Conservation (phyloP, 148 eudicot species). For the Fallopia convolvulus region DNA sequence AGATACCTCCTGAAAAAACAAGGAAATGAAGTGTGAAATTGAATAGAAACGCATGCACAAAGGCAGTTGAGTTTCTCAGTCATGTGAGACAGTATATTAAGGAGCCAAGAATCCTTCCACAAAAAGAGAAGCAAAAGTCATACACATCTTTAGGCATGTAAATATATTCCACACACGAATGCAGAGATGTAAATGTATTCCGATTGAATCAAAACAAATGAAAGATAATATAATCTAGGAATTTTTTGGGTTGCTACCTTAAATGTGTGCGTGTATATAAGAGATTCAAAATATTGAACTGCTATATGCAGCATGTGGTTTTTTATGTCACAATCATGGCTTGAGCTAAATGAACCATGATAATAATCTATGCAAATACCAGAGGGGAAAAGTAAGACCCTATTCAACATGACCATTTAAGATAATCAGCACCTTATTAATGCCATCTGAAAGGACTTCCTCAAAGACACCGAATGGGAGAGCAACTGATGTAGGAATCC, state of each 20-base stretch:
- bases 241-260: neutral
- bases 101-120: neutral
- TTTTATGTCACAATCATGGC: neutral
- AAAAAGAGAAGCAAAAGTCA: neutral
- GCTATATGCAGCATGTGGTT: neutral
- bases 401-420: neutral
- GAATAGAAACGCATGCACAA: neutral
- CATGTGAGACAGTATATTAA: neutral
- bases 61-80: neutral
- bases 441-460: conserved; percentile 65
- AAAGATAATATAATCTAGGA: neutral
- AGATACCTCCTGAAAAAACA: conserved; percentile 45
- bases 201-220: neutral
- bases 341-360: neutral
- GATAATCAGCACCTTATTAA: conserved; percentile 50
- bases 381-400: neutral
- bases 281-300: neutral
- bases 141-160: neutral
- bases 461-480: conserved; percentile 92
- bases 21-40: neutral
- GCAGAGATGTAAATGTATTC: neutral
- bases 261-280: neutral
- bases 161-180: neutral
- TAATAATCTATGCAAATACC: neutral
- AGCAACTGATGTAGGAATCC: conserved; percentile 93